These are phyloP conservation scores for Leccinum barrowsii DNA, from an alignment of 768 basidiomycete species.

Conservation along the genomic window DNA sequence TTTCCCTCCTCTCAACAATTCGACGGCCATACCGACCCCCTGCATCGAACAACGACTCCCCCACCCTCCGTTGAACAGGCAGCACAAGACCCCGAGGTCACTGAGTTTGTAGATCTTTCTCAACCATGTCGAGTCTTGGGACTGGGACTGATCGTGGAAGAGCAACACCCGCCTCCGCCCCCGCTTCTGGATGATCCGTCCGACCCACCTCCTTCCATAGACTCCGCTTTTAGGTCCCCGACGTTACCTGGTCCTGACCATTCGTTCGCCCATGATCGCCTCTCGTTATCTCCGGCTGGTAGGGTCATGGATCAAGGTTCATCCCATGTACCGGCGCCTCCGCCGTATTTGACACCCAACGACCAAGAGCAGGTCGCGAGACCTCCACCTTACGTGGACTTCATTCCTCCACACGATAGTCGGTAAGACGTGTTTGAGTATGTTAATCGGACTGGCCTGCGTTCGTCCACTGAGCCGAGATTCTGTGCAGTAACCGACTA, in stretches of 20 bases:
- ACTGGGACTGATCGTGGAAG: constrained; percentile 54
- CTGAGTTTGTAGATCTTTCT: constrained; percentile 55
- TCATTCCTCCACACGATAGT: constrained; percentile 16
- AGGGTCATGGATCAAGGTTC: constrained; percentile 34
- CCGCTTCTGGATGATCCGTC: constrained; percentile 83
- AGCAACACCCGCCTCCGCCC: constrained; percentile 69
- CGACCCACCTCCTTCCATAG: constrained; percentile 86
- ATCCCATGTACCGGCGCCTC: constrained; percentile 62
- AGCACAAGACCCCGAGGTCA: constrained; percentile 66
- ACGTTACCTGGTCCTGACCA: constrained; percentile 18
- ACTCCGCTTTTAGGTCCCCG: constrained; percentile 63
- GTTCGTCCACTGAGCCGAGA: neutral
- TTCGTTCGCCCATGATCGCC: constrained; percentile 30
- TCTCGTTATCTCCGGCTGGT: constrained; percentile 31
- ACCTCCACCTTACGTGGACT: constrained; percentile 66
- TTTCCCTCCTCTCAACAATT: constrained; percentile 71
- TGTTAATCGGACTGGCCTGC: neutral
- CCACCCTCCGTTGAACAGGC: constrained; percentile 78
- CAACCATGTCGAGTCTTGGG: constrained; percentile 58
- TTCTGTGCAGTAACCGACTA: constrained; percentile 13
- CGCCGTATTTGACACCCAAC: constrained; percentile 62
- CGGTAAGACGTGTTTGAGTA: constrained; percentile 7
- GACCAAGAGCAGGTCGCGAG: constrained; percentile 52
- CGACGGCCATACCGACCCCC: constrained; percentile 72
- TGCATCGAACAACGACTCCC: constrained; percentile 62